These are phyloP conservation scores for Aspergillus taichungensis DNA, from an alignment of 495 filamentous ascomycete genomes.

Conservation along the genomic window DNA sequence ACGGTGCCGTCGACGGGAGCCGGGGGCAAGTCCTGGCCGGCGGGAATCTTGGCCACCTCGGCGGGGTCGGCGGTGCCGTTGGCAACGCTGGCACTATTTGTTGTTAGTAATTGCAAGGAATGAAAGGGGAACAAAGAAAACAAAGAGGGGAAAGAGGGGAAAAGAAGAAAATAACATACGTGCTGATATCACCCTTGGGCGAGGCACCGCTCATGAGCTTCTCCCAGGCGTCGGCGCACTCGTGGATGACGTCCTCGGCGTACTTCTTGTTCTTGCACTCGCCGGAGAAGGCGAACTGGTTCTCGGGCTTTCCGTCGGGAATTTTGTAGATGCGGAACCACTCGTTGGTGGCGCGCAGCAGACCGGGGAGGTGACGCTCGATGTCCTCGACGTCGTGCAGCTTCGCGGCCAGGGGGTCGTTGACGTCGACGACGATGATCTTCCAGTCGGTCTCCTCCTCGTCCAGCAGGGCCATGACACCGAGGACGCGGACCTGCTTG, in stretches of 20 bases:
- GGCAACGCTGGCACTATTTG: slow-evolving; percentile 63
- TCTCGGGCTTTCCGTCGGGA: slow-evolving; percentile 99
- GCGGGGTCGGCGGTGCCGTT: slow-evolving; percentile 54
- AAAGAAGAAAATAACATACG: no score
- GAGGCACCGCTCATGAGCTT: slow-evolving; percentile 86
- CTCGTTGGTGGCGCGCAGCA: slow-evolving; percentile 96
- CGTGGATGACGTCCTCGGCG: slow-evolving; percentile 85
- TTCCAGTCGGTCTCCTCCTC: slow-evolving; percentile 99
- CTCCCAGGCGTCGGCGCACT: slow-evolving; percentile 97
- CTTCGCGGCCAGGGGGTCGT: slow-evolving; percentile 92
- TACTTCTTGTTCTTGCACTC: slow-evolving; percentile 99
- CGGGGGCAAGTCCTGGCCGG: slow-evolving; percentile 62
- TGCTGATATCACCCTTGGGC: slow-evolving; percentile 61
- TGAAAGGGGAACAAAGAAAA: background rate
- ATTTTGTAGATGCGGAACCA: slow-evolving; percentile 99
- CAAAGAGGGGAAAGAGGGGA: no score
- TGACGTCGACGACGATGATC: slow-evolving; percentile 98
- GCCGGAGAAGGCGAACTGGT: slow-evolving; percentile 99
- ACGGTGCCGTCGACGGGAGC: slow-evolving; percentile 92
- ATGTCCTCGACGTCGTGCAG: slow-evolving; percentile 99
- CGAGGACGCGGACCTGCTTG: slow-evolving; percentile 99
- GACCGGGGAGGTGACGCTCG: slow-evolving; percentile 93
- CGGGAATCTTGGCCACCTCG: slow-evolving; percentile 63
- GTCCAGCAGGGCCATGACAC: slow-evolving; percentile 98
- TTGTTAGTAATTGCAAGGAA: slow-evolving; percentile 19